Percentiles rank a stretch among this genome's conserved stretches.
These are phyloP conservation scores for Populus alba DNA, from an alignment of 345 rosid species.

Conservation along the genomic window DNA sequence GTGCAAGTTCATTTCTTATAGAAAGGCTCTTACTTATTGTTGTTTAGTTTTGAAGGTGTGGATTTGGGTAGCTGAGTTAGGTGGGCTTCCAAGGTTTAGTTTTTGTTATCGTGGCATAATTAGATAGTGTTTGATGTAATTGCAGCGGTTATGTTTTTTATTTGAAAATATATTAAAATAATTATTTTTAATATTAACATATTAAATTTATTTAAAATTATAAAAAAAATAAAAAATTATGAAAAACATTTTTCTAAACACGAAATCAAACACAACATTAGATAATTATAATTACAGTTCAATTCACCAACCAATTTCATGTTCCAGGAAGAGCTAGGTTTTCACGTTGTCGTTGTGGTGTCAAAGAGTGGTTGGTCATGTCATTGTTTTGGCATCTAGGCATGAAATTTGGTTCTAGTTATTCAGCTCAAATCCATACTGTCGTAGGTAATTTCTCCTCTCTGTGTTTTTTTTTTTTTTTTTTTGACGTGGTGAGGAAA, in stretches of 20 bases:
- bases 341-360: not conserved
- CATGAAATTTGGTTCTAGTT: not conserved
- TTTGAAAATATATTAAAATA: too few species aligned
- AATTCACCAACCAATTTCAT: not conserved
- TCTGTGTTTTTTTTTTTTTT: too few species aligned
- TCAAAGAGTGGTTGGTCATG: not conserved
- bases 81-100: slow-evolving; percentile 2
- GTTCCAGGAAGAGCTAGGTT: not conserved
- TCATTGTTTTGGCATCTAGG: not conserved
- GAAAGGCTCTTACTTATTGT: not conserved
- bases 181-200: too few species aligned
- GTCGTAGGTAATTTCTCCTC: not conserved
- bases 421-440: not conserved
- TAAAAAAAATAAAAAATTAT: too few species aligned
- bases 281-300: slow-evolving; percentile 3
- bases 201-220: too few species aligned
- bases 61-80: slow-evolving; percentile 5
- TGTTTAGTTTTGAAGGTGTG: not conserved
- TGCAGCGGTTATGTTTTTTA: too few species aligned
- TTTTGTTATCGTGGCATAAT: not conserved
- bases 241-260: too few species aligned
- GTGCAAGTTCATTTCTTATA: not conserved
- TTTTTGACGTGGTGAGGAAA: too few species aligned
- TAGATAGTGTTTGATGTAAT: too few species aligned
- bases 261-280: not conserved